Conservation (phyloP, 768 basidiomycete species). For the Phaeotremella skinneri region DNA sequence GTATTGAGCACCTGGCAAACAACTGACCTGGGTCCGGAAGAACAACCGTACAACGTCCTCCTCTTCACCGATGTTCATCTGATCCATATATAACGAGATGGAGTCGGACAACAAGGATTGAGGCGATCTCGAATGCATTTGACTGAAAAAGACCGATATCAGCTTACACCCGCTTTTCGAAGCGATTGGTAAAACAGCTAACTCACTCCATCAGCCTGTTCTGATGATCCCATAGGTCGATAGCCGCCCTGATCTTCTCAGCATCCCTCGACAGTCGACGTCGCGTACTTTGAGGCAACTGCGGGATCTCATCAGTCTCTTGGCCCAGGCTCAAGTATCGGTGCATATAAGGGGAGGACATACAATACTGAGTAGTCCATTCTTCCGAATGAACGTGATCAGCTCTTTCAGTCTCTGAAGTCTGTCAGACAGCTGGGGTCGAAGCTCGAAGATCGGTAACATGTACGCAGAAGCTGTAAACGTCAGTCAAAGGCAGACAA, state of each 20-base stretch:
- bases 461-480: constrained; percentile 61
- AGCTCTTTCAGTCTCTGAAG: constrained; percentile 76
- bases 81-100: constrained; percentile 67
- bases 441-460: constrained; percentile 76
- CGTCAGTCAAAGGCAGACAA: constrained; percentile 1
- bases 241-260: constrained; percentile 77
- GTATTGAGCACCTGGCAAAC: background rate
- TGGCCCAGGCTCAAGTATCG: background rate
- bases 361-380: constrained; percentile 74
- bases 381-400: constrained; percentile 85
- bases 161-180: background rate
- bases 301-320: constrained; percentile 9
- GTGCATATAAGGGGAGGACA: constrained; percentile 14
- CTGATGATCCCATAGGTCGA: constrained; percentile 67
- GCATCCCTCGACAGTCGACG: constrained; percentile 75
- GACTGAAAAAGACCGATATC: constrained; percentile 19
- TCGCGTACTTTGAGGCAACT: constrained; percentile 80
- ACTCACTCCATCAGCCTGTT: constrained; percentile 49
- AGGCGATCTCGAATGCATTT: constrained; percentile 41
- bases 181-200: no score
- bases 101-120: constrained; percentile 64
- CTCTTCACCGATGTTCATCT: constrained; percentile 59
- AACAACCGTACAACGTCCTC: constrained; percentile 80
- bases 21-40: constrained; percentile 63
- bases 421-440: constrained; percentile 69